Percentiles rank a stretch among this genome's conserved stretches.
phyloP scores from a whole-genome alignment of 2,329 filamentous ascomycete genomes.

The Elsinoe ampelina region DNA sequence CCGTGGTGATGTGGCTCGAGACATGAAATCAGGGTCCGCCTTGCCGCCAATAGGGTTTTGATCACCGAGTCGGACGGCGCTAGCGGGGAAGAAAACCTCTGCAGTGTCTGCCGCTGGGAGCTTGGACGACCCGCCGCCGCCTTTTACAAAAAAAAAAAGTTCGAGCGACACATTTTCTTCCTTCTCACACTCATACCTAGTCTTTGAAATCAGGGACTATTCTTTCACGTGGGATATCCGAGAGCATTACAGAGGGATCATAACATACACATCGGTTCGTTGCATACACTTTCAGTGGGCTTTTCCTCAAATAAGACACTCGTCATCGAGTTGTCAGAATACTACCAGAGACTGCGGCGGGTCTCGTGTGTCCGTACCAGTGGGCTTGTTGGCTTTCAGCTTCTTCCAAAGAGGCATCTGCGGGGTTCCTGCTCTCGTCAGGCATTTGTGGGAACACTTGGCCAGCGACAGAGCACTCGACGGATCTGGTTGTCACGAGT shows the following conservation, averaged over 20 bases:
- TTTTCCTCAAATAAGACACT: constrained; percentile 3
- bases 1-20: neutral
- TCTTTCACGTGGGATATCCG: neutral
- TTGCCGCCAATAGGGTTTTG: neutral
- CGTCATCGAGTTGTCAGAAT: neutral
- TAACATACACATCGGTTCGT: constrained; percentile 18
- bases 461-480: constrained; percentile 27
- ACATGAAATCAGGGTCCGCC: neutral
- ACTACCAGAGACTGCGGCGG: constrained; percentile 13
- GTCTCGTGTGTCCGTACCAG: constrained; percentile 14
- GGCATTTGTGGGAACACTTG: constrained; percentile 44
- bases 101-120: neutral
- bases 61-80: neutral
- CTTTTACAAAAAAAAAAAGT: constrained; percentile 2
- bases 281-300: constrained; percentile 17
- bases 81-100: constrained; percentile 3
- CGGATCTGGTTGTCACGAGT: constrained; percentile 28
- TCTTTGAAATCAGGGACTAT: neutral
- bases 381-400: constrained; percentile 16
- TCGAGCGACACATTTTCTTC: neutral
- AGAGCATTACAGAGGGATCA: constrained; percentile 1
- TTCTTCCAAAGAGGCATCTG: constrained; percentile 1
- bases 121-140: neutral
- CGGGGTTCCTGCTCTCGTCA: constrained; percentile 22
- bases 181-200: neutral